Base-by-base conservation (phyloP, 1,284 basidiomycete species). In the Peniophora sp. region DNA sequence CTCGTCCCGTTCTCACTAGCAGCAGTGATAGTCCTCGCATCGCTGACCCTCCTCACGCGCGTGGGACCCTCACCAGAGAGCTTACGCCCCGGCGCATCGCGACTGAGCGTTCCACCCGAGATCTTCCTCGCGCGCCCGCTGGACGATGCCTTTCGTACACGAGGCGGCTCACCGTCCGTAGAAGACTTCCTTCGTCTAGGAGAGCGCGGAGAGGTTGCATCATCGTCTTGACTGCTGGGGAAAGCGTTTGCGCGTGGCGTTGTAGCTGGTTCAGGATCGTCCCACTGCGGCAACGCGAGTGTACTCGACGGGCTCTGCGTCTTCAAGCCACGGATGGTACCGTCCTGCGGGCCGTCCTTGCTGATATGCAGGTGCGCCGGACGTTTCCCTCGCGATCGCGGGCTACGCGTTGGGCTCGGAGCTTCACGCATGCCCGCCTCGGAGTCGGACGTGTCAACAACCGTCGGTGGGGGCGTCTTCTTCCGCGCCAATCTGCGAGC, bases 221-320 rank as follows among this genome's bases (percentile, higher is more conserved):
- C 59, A 25, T 55, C 61, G 5, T 63, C 61, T 12, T 59, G 53
- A 50, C 59, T 58, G 35, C 73, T 71, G 5, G 32, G 25, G 58
- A 85, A 84, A 11, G 60, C 69, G 16, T 69, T 61, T 27, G 75
- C 77, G 50, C 69, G 78, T 2, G 85, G 85, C 8, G 85, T 87
- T 45, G 68, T 67, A 12, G 69, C 58, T 44, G 62, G 45, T 23
- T 85, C 81, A 32, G 66, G 64, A 9, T 80, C 80, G n/a, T 74
- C 70, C 69, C 73, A 77, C 43, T 81, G 78, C 0, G 79, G 76
- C 5, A 56, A 58, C 12, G 65, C 69, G 24, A 82, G 44, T 10
- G 44, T 45, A 45, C 23, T 45, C 20, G 44, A 32, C 27, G 27
- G 27, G 27, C 27, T 32, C 27, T 32, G 27, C 12, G 27, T 32